Evolutionary conservation across 768 basidiomycete genomes (phyloP).

Genomic region (Boletus vermiculosoides): DNA sequence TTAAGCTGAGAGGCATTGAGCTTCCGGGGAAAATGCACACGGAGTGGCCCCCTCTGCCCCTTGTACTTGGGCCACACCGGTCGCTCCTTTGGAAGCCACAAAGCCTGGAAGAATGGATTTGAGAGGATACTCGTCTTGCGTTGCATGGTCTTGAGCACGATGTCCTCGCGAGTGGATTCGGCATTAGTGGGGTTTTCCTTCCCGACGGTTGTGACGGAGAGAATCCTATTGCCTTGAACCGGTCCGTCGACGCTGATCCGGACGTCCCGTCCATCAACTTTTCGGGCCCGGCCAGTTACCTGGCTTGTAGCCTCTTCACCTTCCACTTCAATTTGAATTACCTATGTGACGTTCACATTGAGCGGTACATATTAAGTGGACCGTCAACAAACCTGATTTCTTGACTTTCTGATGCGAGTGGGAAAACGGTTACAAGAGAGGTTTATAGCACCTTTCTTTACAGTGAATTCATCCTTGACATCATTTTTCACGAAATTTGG

Average conservation of each 20-base stretch:
- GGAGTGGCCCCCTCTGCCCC: not conserved
- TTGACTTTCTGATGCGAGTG: slow-evolving; percentile 40
- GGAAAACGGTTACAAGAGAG: slow-evolving; percentile 43
- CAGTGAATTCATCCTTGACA: slow-evolving; percentile 30
- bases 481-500: slow-evolving; percentile 45
- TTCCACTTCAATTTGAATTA: slow-evolving; percentile 20
- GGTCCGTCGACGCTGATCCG: slow-evolving; percentile 28
- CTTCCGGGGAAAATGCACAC: not conserved
- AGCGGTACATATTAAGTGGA: not conserved
- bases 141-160: slow-evolving; percentile 28
- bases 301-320: not conserved
- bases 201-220: slow-evolving; percentile 49
- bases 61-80: slow-evolving; percentile 16
- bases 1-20: slow-evolving; percentile 29
- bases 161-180: slow-evolving; percentile 34
- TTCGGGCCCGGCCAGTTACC: slow-evolving; percentile 23
- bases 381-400: slow-evolving; percentile 37
- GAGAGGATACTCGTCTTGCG: slow-evolving; percentile 11
- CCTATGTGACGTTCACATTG: slow-evolving; percentile 6
- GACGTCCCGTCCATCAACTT: slow-evolving; percentile 39
- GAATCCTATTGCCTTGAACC: slow-evolving; percentile 15
- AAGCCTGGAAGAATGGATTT: slow-evolving; percentile 25
- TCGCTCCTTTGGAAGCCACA: slow-evolving; percentile 28
- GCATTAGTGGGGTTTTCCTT: slow-evolving; percentile 56
- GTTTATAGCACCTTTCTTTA: slow-evolving; percentile 32